Evolutionary conservation across 2,329 filamentous ascomycete genomes (phyloP), one percentile per base, ranked within the genome.

Genomic region (Aspergillus vadensis): DNA sequence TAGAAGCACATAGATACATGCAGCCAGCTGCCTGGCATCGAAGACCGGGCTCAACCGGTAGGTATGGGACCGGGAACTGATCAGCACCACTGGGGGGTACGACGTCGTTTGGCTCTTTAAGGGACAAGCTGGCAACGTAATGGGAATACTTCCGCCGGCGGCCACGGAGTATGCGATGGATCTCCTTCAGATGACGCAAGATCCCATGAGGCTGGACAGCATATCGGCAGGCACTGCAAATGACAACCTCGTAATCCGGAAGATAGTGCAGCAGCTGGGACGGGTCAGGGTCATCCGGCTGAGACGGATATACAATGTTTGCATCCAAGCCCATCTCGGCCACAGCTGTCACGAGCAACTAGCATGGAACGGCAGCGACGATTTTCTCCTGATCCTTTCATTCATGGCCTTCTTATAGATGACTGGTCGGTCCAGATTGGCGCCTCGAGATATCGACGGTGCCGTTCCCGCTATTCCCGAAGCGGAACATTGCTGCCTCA

Each of bases 161-260:
- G 9, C 43, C 30, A 14, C 63, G 62, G 27, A 56, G 51, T 17
- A 73, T 57, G 39, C 65, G 61, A 49, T 72, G 70, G 30, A 72
- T 71, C 21, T 73, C 71, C 39, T 73, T 73, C 19, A 73, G 58
- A 57, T 73, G 70, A 8, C 71, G 68, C n/a, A 50, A 17, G 5
- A 73, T 53, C 5, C 66, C 71, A 3, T 55, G 57, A 9, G 68
- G 69, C 51, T 71, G 68, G 21, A 73, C 63, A 3, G 70, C 70
- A 39, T 72, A 70, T n/a, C 38, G 64, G 53, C 70, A 73, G 14
- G 36, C 21, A 8, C 51, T 64, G 55, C 70, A 73, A 55, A 72
- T 57, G 4, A 69, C 21, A 5, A 68, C 63, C 27, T 52, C 60
- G 50, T 70, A 58, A 9, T 50, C 30, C 5, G 61, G 61, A 3